Base-by-base conservation (phyloP, 1,139 yeast genomes). In the Torulaspora globosa region DNA sequence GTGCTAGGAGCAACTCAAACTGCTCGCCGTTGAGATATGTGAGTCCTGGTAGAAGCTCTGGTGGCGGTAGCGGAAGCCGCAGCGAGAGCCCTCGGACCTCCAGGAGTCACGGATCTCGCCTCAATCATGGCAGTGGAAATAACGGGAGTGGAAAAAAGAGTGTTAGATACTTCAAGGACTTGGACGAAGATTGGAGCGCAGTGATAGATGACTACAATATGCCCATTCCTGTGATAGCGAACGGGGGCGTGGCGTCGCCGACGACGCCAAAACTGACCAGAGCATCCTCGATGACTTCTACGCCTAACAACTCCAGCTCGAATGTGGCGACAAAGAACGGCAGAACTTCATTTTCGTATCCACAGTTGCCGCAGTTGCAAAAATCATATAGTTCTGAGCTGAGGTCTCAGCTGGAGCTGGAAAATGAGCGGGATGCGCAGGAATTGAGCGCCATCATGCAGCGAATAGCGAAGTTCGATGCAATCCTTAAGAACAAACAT, bases 151-250 rank as follows among this genome's bases (percentile, higher is more conserved):
- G 42, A 23, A 46, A 38, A 28, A 44, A 42, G 24, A 38, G 33
- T 42, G 63, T 65, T 21, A 59, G 54, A 31, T 68, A 64, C 46
- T 80, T 79, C 55, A 69, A 76, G 16, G 95, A 86, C 59, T 66
- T 81, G 41, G 96, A 88, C 62, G 95, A 85, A 58, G 96, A 88
- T 65, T 89, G 96, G 97, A 90, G 88, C 62, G 94, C 95, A 3
- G 84, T 81, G 32, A 73, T 88, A 37, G 88, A 84, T 52, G 67
- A 65, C 44, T 63, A 60, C 41, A 63, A 63, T 41, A 59, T 57
- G 57, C 68, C 68, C 8, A 63, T 63, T 9, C 67, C 84, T 73
- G 53, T 70, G 68, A 48, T 59, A 61, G 39, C 66, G 70, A 60
- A 70, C 65, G 53, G 69, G 43, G 50, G 63, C 47, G 43, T 59